phyloP scores from a whole-genome alignment of 225 moss, liverwort and hornwort genomes.

The Physcomitrium patens region DNA sequence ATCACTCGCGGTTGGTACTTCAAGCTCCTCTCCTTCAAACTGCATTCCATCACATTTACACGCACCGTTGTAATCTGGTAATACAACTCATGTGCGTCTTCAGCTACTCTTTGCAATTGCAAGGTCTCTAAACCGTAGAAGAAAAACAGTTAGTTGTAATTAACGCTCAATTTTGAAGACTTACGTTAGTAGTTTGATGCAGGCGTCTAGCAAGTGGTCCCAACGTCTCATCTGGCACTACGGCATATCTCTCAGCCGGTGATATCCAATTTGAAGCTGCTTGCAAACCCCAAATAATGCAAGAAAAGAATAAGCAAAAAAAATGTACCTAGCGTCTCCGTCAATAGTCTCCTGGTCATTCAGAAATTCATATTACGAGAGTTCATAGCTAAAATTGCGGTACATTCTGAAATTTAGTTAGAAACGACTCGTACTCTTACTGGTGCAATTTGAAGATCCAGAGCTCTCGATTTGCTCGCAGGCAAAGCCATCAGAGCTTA shows the following conservation, averaged over 20 bases:
- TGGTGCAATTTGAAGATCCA: conserved; percentile 37
- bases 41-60: conserved; percentile 4
- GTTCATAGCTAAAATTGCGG: not conserved
- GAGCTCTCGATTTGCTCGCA: conserved; percentile 53
- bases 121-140: too few species aligned
- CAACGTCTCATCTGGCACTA: conserved; percentile 54
- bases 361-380: not conserved
- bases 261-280: conserved; percentile 54
- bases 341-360: not conserved
- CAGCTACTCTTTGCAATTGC: too few species aligned
- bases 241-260: conserved; percentile 53
- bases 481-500: conserved; percentile 57
- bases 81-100: not conserved
- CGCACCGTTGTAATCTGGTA: too few species aligned
- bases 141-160: not conserved
- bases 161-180: not conserved
- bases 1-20: conserved; percentile 30
- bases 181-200: conserved; percentile 48
- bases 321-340: not conserved
- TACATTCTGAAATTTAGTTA: not conserved
- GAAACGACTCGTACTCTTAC: conserved; percentile 12
- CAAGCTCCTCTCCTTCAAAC: conserved; percentile 41
- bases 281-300: conserved; percentile 21
- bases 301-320: conserved; percentile 17
- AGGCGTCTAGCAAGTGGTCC: conserved; percentile 39